Evolutionary conservation across 1,139 yeast genomes (phyloP), one percentile per base, ranked within the genome.

Genomic region (Hanseniaspora gamundiae): DNA sequence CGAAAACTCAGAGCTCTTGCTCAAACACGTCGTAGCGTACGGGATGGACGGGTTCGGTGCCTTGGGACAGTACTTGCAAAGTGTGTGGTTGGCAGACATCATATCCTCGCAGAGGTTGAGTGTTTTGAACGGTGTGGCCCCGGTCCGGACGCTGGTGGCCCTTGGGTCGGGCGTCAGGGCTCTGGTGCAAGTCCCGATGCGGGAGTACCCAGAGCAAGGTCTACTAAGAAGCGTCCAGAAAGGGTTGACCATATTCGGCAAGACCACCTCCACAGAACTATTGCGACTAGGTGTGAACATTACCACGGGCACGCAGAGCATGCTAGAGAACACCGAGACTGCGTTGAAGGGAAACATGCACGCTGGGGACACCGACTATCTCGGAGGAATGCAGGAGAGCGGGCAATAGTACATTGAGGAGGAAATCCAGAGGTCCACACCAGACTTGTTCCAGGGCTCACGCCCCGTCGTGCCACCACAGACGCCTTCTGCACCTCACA

Each of bases 11-110:
- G 77, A 75, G 39, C 71, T 91, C 55, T 68, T 71, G 0, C 64
- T 93, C 49, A 74, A 75, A 47, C 72, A 73, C 14, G 74, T 79
- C 1, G 72, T 73, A 1, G 57, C 88, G 4, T 78, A 81, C 62
- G 98, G 98, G 0, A 62, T 86, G 0, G 68, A 76, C 28, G 97
- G 97, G 0, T 73, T 81, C 49, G 73, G 79, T 1, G 71, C 73
- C 27, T 59, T 91, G 16, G 74, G 76, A 2, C 56, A 59, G 13
- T 61, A 70, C 24, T 67, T 93, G 39, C 78, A 78, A 46, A 73
- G 72, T 14, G 68, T 76, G 4, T 91, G 97, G 95, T 74, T 80
- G 56, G 95, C 95, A 0, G 91, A 86, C 56, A 84, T 93, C 47
- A 78, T 78, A 44, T 69, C 75, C 28, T 80, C 80, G 22, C 97